Base-by-base conservation (phyloP, 257 asterid genomes). In the Solanum piurae region DNA sequence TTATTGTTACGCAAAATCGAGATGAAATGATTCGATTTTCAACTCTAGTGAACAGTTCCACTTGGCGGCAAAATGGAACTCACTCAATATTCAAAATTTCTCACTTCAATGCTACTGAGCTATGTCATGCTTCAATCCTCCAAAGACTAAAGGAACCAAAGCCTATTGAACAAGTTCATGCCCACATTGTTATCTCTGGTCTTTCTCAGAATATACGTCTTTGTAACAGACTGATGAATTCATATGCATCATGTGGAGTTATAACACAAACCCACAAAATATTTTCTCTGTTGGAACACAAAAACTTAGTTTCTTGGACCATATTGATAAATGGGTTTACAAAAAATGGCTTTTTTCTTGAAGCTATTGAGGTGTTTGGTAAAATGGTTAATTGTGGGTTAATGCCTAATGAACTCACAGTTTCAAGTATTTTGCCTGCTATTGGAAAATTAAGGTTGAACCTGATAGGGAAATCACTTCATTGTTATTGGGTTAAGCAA, bases 221-320 rank as follows among this genome's bases (percentile, higher is more conserved):
- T 9, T 92, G 91, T 88, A 94, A 94, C 91, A 87, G 92, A 84
- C 79, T 94, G 90, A 84, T 92, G 92, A 89, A 89, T 71, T 92
- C 93, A n/a, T 94, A 94, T 60, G 93, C 93, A 85, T 90, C 92
- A 66, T 89, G 89, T 58, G 92, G 93, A 64, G 88, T 83, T 29
- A 49, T 91, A 69, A 18, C 79, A 34, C 34, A 89, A 86, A 83
- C 95, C 92, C 93, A 86, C 89, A 83, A 87, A 29, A 36, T 92
- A 27, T 93, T 94, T 89, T 92, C 94, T 69, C 87, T 55, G 42
- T 83, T 89, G 29, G 23, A 52, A 82, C 44, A 90, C 60, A 93
- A 89, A 86, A 94, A 92, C 85, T 18, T 94, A 89, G 89, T 94
- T 87, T 91, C 97, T 86, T 94, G 95, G 95, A 94, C 97, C 44